Base-by-base conservation (phyloP, 768 basidiomycete species). In the Neoboletus brunneissimus region DNA sequence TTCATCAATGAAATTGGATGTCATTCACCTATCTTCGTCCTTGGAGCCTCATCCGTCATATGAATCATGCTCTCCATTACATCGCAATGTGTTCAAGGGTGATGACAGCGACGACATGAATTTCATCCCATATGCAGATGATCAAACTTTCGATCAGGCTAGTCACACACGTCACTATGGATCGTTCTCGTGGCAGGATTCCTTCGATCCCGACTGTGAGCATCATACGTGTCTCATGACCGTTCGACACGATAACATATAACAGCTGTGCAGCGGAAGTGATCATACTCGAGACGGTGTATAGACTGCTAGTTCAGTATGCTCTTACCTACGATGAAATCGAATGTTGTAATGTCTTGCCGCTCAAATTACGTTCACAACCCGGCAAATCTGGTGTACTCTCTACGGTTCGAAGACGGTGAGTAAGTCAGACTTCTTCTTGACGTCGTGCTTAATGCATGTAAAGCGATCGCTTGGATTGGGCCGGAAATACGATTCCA, bases 111-210 rank as follows among this genome's bases (percentile, higher is more conserved):
- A 77, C 56, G 67, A 72, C 22, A 78, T 88, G 76, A 74, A 76
- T 3, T 89, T 87, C 65, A 68, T 87, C 7, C 86, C 87, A 2
- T 82, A 81, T 51, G 75, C 80, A 0, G 86, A 89, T 61, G 87
- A 89, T 43, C 76, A 77, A 3, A 62, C 46, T 0, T 90, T 89
- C 59, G 60, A 81, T 48, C 70, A 67, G 34, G 31, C 44, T 3
- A 62, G 49, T 16, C 80, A 87, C 59, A 62, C 70, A 3, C 51
- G 63, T 15, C 73, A 79, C 5, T 80, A 86, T 65, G 65, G 63
- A 10, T 64, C 65, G 2, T 73, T 83, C 50, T 76, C 77, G 0
- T 89, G 88, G 88, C 77, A 83, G 58, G 40, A 55, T 1, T 38
- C 75, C 53, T 57, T 58, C 32, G 72, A 77, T 59, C 73, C 76